Evolutionary conservation across 1,284 basidiomycete genomes (phyloP), one percentile per base, ranked within the genome.

Genomic region (Volvariella surrecta): DNA sequence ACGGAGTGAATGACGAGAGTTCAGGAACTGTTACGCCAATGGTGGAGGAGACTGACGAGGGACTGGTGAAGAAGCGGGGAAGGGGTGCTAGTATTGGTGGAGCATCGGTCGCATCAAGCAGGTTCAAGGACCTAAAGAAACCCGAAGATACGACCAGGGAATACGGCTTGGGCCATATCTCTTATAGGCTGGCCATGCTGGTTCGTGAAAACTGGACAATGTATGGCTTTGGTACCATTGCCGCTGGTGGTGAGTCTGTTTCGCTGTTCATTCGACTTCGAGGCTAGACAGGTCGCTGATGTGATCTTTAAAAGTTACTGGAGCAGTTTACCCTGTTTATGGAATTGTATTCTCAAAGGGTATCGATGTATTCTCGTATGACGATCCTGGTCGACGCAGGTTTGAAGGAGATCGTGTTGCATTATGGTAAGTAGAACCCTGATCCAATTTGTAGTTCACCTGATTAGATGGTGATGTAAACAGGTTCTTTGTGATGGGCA

Each of bases 291-390:
- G 4, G 43, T 66, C 64, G 19, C n/a, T 19, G 3, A 24, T n/a
- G n/a, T n/a, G 24, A 11, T 11, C 11, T 32, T 39, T 20, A 39
- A 3, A 28, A 69, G 67, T 74, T 40, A 74, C 74, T 38, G 92
- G 94, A 45, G 77, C 84, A 60, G 82, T 92, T 15, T 94, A 92
- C 58, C 95, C 95, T 1, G 74, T 76, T 2, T 89, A 93, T 54
- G 82, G 88, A 54, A 79, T 95, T 48, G 72, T 94, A 3, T 94
- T 83, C 58, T 78, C 77, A 34, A 68, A 74, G 46, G 81, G 76
- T 41, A 73, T 91, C 50, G 56, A 68, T 39, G 76, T 71, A 11
- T 90, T 91, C 66, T 74, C 81, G 16, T 51, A 62, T 11, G 28
- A 47, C 0, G 60, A 68, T 37, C 47, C 56, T 7, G 55, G 64